A percentile compares a stretch with the other conserved stretches of the same genome.
Evolutionary conservation across 2,329 filamentous ascomycete genomes (phyloP).

Genomic region (Fusarium sp.): DNA sequence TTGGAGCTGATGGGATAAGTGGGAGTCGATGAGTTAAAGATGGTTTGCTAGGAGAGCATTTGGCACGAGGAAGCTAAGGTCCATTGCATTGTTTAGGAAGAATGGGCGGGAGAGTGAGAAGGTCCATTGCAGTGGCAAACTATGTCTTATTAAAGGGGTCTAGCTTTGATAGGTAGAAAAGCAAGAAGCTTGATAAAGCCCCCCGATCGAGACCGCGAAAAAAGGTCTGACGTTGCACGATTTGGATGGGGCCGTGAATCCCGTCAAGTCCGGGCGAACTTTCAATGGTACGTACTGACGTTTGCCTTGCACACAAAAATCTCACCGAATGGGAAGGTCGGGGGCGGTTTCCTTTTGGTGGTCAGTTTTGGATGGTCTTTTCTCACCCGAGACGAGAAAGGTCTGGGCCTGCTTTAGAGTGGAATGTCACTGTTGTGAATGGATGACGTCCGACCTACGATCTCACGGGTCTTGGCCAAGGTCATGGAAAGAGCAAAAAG

Average conservation of each 20-base stretch:
- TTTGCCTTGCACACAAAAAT: neutral
- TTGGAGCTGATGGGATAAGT: neutral
- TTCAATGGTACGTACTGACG: neutral
- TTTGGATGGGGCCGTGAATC: constrained; percentile 1
- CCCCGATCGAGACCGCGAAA: neutral
- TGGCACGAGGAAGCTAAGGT: constrained; percentile 1
- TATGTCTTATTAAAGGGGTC: neutral
- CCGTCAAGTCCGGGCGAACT: neutral
- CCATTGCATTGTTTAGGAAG: neutral
- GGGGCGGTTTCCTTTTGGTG: neutral
- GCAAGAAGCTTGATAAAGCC: neutral
- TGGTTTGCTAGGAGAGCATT: neutral
- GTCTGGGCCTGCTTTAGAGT: neutral
- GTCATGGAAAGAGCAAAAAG: constrained; percentile 10
- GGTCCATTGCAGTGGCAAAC: constrained; percentile 29
- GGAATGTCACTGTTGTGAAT: constrained; percentile 17
- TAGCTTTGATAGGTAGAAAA: neutral
- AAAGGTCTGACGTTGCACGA: constrained; percentile 1
- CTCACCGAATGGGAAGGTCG: neutral
- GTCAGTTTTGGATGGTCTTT: neutral
- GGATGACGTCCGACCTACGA: constrained; percentile 26
- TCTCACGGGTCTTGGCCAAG: constrained; percentile 15
- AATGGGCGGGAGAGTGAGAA: constrained; percentile 1
- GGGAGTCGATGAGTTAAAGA: neutral
- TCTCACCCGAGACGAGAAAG: neutral